Evolutionary conservation across 2,329 filamentous ascomycete species (phyloP).

Genomic region (Curvularia eragrostidis): DNA sequence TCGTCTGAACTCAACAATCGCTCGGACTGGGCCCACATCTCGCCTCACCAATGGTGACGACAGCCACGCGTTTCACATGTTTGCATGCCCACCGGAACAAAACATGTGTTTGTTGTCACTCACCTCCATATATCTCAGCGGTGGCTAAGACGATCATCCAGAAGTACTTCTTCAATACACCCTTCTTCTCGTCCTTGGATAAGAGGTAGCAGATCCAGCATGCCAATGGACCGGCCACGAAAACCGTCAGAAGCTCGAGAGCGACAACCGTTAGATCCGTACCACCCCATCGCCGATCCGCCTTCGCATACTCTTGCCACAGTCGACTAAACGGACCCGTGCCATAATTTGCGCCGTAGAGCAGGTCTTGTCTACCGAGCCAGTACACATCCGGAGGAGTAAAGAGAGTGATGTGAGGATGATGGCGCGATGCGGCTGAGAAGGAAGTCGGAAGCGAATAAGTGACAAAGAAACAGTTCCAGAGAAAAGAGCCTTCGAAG

Average conservation of each 20-base stretch:
- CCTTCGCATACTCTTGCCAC: constrained; percentile 72
- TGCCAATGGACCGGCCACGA: constrained; percentile 64
- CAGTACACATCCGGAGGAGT: constrained; percentile 60
- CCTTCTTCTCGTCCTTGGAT: constrained; percentile 49
- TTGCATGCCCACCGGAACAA: constrained; percentile 3
- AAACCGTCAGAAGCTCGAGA: constrained; percentile 67
- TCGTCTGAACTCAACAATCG: constrained; percentile 25
- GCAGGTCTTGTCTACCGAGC: constrained; percentile 59
- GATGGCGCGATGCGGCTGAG: constrained; percentile 34
- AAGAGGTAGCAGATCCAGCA: constrained; percentile 63
- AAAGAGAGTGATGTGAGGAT: constrained; percentile 47
- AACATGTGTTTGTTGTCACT: constrained; percentile 28
- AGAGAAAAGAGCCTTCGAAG: constrained; percentile 90
- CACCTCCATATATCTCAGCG: constrained; percentile 68
- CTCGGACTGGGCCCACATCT: constrained; percentile 29
- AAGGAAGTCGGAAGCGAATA: constrained; percentile 53
- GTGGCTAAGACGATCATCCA: constrained; percentile 66
- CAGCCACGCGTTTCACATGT: constrained; percentile 15
- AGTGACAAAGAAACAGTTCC: constrained; percentile 87
- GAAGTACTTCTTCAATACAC: constrained; percentile 55
- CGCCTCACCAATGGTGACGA: constrained; percentile 24
- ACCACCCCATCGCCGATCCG: constrained; percentile 66
- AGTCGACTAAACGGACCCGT: constrained; percentile 60
- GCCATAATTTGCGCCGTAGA: constrained; percentile 67
- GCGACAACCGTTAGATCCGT: constrained; percentile 65